Evolutionary conservation across 2,329 filamentous ascomycete genomes (phyloP).

Genomic region (Verticillium dahliae): DNA sequence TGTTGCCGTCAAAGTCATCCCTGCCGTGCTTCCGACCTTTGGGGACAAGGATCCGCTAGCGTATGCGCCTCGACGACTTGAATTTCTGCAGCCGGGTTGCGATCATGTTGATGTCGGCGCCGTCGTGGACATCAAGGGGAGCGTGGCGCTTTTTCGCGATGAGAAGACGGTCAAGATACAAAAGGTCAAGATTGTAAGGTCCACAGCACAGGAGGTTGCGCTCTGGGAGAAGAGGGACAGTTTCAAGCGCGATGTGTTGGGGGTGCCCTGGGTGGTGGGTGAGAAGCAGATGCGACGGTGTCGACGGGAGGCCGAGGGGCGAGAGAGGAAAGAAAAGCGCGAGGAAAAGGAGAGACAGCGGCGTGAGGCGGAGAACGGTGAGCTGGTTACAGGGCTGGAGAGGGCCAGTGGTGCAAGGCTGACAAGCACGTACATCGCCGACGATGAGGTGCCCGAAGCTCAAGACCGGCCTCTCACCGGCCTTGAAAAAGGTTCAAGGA

Average conservation of each 20-base stretch:
- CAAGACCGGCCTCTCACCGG: not conserved
- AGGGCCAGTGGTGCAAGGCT: not conserved
- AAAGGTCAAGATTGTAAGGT: constrained; percentile 38
- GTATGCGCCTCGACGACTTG: not conserved
- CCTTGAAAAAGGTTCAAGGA: not conserved
- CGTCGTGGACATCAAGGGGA: constrained; percentile 52
- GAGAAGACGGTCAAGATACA: constrained; percentile 46
- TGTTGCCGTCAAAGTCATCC: constrained; percentile 13
- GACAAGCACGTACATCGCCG: not conserved
- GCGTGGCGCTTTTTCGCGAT: constrained; percentile 38
- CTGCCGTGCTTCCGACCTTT: not conserved
- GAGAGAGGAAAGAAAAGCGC: constrained; percentile 11
- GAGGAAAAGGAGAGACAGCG: constrained; percentile 2
- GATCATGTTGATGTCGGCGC: constrained; percentile 41
- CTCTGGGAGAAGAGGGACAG: constrained; percentile 50
- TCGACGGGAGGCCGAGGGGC: constrained; percentile 34
- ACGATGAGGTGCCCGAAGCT: not conserved
- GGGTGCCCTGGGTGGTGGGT: constrained; percentile 47
- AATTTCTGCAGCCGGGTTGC: constrained; percentile 9
- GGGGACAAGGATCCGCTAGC: not conserved
- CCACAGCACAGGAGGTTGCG: constrained; percentile 49
- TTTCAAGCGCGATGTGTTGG: constrained; percentile 45
- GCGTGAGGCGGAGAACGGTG: not conserved
- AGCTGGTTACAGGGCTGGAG: not conserved
- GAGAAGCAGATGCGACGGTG: constrained; percentile 42